Conservation (phyloP, 768 basidiomycete genomes). For the Termitomyces sp. region DNA sequence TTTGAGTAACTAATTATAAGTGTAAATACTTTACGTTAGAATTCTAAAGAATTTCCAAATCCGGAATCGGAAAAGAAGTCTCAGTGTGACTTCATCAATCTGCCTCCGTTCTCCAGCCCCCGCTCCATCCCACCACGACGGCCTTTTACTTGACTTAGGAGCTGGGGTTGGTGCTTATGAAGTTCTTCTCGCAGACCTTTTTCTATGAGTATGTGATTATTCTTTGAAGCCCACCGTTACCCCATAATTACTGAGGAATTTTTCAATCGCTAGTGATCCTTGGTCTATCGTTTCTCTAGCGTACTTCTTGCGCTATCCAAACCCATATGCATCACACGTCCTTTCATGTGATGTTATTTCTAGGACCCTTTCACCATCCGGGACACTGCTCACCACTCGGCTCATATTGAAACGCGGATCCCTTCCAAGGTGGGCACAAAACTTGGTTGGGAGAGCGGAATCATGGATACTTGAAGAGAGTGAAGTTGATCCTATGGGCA, state of each 20-base stretch:
- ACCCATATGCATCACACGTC: constrained; percentile 91
- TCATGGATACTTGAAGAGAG: constrained; percentile 95
- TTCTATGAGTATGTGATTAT: constrained; percentile 46
- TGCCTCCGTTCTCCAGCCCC: constrained; percentile 6
- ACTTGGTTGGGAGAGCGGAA: constrained; percentile 79
- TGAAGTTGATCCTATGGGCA: constrained; percentile 82
- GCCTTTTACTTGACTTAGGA: constrained; percentile 6
- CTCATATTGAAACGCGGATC: constrained; percentile 90
- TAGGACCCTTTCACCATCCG: constrained; percentile 65
- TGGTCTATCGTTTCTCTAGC: constrained; percentile 92
- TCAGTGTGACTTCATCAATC: constrained; percentile 11
- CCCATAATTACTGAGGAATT: constrained; percentile 14
- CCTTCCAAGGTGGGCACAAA: constrained; percentile 88
- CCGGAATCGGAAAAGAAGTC: constrained; percentile 6
- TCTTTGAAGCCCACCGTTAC: not conserved
- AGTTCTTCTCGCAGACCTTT: constrained; percentile 53
- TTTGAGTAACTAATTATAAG: constrained; percentile 36
- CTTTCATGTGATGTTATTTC: constrained; percentile 94
- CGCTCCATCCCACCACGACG: constrained; percentile 8
- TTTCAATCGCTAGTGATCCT: constrained; percentile 60
- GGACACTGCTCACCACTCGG: constrained; percentile 79
- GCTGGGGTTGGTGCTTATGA: constrained; percentile 39
- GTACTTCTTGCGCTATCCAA: constrained; percentile 93
- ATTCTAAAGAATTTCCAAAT: not conserved
- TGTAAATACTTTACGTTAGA: not conserved